Base-by-base conservation (phyloP, 2,329 filamentous ascomycete genomes). In the Trichoderma atrobrunneum region DNA sequence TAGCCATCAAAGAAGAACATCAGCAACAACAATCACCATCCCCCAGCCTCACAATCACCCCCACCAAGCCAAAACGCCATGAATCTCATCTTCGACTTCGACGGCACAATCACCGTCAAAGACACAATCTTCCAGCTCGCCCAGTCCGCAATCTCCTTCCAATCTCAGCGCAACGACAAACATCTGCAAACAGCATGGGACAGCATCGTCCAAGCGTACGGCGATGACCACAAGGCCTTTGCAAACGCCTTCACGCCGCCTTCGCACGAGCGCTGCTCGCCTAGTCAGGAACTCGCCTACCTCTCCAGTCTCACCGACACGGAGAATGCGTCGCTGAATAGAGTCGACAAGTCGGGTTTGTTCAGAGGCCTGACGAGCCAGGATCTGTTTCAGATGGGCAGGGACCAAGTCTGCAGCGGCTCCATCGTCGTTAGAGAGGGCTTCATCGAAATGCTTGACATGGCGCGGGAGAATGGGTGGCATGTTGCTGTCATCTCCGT, bases 41-140 rank as follows among this genome's bases (percentile, higher is more conserved):
- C 43, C 0, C 10, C 10, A 64, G 30, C 21, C 7, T 7, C 26
- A 34, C n/a, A 26, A 56, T 7, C n/a, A 16, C 3, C 24, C 11
- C 34, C 21, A 12, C 32, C 16, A 12, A 16, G 24, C 5, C 36
- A 30, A 51, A 32, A 16, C 36, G 8, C 32, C 57, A 81, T 86
- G 83, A 81, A 82, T 73, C 80, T 90, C 54, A 78, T 89, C 43
- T 82, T 90, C 24, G 88, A 90, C 76, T 90, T 90, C 77, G 88
- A 90, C 78, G 86, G 87, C 73, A 90, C 88, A 18, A 88, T 90
- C 74, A 89, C 88, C 21, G 79, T 81, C 14, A 73, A 82, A 34
- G 88, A 90, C 79, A 89, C 87, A 54, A 86, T 89, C 54, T 78
- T 79, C 70, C 78, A 82, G 54, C 82, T 90, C 5, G 86, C 84